Base-by-base conservation (phyloP, 2,329 filamentous ascomycete genomes). In the Pezicula radicicola region DNA sequence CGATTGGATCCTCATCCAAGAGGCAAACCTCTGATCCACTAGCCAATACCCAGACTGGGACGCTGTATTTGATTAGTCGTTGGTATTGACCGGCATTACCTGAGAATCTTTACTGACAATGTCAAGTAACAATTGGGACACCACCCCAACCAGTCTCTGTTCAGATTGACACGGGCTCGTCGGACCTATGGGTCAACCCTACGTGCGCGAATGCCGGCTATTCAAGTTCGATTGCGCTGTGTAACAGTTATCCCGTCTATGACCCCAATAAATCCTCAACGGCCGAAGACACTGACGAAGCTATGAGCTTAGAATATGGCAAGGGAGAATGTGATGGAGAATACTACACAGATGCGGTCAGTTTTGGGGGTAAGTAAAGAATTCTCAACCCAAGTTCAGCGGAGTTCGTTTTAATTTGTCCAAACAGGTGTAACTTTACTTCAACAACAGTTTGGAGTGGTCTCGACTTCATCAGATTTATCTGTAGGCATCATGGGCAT, bases 131-230 rank as follows among this genome's bases (percentile, higher is more conserved):
- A 12, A 59, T 75, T 35, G 72, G 72, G 8, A 71, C 66, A 0
- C 72, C 72, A 4, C 62, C 64, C 5, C 70, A 73, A 50, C 50
- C 57, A 4, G 68, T 74, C 42, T 68, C 62, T 33, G 69, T 74
- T 54, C 66, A 70, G 53, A 66, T 75, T 46, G 72, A 75, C 52
- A 74, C 72, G 0, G 71, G 71, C 15, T 73, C 72, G 4, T 62
- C 65, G 8, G 71, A 74, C 56, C 64, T 73, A 5, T 75, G 72
- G 72, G 69, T 75, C 36, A 72, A 74, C 50, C 72, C 72, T 6
- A 60, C 66, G 7, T 75, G 72, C 57, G 58, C 57, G 48, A 67
- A 66, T 18, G 48, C 55, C 1, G 50, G 36, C 8, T 42, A 36
- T 16, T 15, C 54, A n/a, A 16, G 5, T 6, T 28, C 25, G 27